phyloP scores from a whole-genome alignment of 768 basidiomycete genomes.

The Serendipita sp. region DNA sequence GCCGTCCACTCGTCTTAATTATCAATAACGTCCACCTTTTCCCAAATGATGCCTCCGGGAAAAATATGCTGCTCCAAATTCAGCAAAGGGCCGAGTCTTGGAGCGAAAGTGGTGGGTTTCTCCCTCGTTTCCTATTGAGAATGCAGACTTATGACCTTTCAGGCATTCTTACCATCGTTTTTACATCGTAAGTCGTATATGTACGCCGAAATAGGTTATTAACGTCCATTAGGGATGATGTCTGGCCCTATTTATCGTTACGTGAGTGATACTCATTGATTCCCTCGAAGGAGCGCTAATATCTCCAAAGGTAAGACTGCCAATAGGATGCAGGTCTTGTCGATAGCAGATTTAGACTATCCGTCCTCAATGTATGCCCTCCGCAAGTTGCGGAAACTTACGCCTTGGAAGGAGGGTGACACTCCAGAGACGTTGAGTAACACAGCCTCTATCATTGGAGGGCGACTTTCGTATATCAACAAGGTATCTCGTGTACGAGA shows the following conservation, averaged over 20 bases:
- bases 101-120: conserved; percentile 51
- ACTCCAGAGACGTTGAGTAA: conserved; percentile 35
- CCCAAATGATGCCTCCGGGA: conserved; percentile 60
- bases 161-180: conserved; percentile 67
- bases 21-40: conserved; percentile 66
- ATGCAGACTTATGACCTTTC: conserved; percentile 6
- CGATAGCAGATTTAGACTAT: conserved; percentile 50
- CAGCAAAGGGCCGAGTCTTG: conserved; percentile 78
- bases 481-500: conserved; percentile 42
- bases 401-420: conserved; percentile 20
- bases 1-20: conserved; percentile 59
- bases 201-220: not conserved
- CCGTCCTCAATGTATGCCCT: conserved; percentile 44
- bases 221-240: conserved; percentile 46
- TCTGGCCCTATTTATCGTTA: conserved; percentile 60
- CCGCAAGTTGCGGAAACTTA: conserved; percentile 33
- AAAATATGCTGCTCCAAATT: conserved; percentile 64
- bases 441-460: conserved; percentile 33
- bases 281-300: conserved; percentile 7
- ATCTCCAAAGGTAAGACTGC: conserved; percentile 39
- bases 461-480: conserved; percentile 61
- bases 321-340: conserved; percentile 60
- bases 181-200: conserved; percentile 39
- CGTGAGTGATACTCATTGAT: conserved; percentile 24
- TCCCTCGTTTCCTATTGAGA: not conserved